Evolutionary conservation across 306 rosid genomes (phyloP).

Genomic region (Glycine soja): DNA sequence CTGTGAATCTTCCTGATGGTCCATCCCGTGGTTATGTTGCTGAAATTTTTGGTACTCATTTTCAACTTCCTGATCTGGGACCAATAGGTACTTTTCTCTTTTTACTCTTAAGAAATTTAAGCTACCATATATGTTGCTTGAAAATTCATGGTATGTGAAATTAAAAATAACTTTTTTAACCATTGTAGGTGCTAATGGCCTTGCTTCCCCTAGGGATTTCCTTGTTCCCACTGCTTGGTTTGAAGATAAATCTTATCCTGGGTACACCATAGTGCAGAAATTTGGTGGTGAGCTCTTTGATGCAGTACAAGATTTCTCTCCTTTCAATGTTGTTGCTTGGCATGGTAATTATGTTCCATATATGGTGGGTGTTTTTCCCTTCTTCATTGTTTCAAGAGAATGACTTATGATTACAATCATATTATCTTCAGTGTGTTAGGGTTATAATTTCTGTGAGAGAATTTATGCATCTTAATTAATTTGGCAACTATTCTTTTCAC

Average conservation of each 20-base stretch:
- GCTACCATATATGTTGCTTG: constrained; percentile 2
- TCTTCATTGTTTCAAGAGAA: not conserved
- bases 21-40: constrained; percentile 97
- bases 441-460: too few species aligned
- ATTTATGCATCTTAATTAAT: constrained; percentile 42
- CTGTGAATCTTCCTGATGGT: constrained; percentile 81
- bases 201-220: constrained; percentile 91
- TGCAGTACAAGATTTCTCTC: constrained; percentile 93
- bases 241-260: constrained; percentile 70
- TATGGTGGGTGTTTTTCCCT: constrained; percentile 72
- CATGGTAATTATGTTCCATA: constrained; percentile 93
- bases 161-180: constrained; percentile 29
- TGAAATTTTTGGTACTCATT: constrained; percentile 92
- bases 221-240: constrained; percentile 90
- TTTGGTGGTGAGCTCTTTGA: constrained; percentile 91
- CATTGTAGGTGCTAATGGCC: constrained; percentile 91
- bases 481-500: constrained; percentile 33
- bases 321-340: constrained; percentile 98
- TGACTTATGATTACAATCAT: not conserved
- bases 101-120: constrained; percentile 34
- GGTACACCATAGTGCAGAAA: constrained; percentile 82
- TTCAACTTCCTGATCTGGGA: constrained; percentile 96
- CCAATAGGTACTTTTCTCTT: constrained; percentile 76
- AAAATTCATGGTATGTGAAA: constrained; percentile 6
- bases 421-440: constrained; percentile 30